Evolutionary conservation across 371 early-diverging fungal species (phyloP).

Genomic region (Mucor lusitanicus): DNA sequence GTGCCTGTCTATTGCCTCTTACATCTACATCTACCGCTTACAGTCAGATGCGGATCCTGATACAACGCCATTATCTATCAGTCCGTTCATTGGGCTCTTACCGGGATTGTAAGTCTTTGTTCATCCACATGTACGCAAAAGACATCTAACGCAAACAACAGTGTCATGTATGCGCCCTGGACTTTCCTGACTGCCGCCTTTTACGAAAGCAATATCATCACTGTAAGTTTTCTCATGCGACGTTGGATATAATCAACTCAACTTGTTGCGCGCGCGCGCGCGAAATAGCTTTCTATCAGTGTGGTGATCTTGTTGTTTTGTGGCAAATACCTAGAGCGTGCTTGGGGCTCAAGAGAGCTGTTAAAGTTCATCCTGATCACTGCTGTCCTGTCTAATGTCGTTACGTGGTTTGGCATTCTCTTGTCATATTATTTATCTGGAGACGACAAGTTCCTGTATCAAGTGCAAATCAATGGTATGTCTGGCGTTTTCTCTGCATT

Average conservation of each 20-base stretch:
- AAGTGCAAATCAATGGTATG: slow-evolving; percentile 67
- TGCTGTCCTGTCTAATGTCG: slow-evolving; percentile 55
- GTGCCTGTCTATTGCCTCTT: slow-evolving; percentile 27
- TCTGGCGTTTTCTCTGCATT: slow-evolving; percentile 67
- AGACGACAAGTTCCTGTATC: slow-evolving; percentile 55
- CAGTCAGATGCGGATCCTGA: slow-evolving; percentile 26
- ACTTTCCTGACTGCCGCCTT: slow-evolving; percentile 46
- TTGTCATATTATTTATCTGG: slow-evolving; percentile 61
- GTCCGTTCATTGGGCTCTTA: slow-evolving; percentile 48
- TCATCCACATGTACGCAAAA: background rate
- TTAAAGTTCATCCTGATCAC: slow-evolving; percentile 64
- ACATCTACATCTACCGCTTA: slow-evolving; percentile 35
- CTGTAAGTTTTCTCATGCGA: slow-evolving; percentile 27
- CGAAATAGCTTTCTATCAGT: slow-evolving; percentile 52
- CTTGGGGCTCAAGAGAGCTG: slow-evolving; percentile 75
- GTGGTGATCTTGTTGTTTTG: slow-evolving; percentile 50
- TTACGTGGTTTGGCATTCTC: slow-evolving; percentile 58
- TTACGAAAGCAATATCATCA: slow-evolving; percentile 40
- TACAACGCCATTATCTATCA: slow-evolving; percentile 10
- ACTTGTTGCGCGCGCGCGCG: too few species aligned
- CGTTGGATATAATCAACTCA: background rate
- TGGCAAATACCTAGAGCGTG: slow-evolving; percentile 78
- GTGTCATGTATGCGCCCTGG: slow-evolving; percentile 46
- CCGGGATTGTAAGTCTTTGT: slow-evolving; percentile 45
- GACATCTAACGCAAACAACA: background rate